phyloP scores from a whole-genome alignment of 176 grass and related monocot genomes.

The Carex kokanica region DNA sequence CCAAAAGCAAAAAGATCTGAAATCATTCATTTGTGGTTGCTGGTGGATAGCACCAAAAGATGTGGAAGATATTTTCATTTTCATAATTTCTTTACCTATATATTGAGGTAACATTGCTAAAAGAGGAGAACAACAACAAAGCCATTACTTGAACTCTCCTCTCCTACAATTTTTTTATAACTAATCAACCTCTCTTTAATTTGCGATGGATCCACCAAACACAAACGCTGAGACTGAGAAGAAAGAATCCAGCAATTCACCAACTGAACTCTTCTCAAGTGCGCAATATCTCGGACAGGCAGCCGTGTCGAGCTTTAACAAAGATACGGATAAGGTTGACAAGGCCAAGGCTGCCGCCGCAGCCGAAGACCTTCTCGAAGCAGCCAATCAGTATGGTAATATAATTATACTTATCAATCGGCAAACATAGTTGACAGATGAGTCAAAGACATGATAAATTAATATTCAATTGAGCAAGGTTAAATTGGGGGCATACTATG shows the following conservation, averaged over 20 bases:
- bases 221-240: slow-evolving; percentile 23
- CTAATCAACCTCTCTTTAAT: neutral
- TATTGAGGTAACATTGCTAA: neutral
- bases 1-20: slow-evolving; percentile 4
- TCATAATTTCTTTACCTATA: neutral
- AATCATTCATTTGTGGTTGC: neutral
- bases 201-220: slow-evolving; percentile 16
- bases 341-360: slow-evolving; percentile 27
- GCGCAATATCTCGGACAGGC: slow-evolving; percentile 28
- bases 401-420: neutral
- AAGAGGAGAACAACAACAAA: neutral
- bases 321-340: slow-evolving; percentile 30
- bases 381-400: slow-evolving; percentile 35
- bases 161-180: neutral
- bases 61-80: slow-evolving; percentile 17
- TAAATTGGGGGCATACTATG: neutral
- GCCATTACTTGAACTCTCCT: neutral
- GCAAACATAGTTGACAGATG: neutral
- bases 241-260: slow-evolving; percentile 10
- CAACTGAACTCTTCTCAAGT: slow-evolving; percentile 33
- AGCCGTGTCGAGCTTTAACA: slow-evolving; percentile 26
- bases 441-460: neutral
- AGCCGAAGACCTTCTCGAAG: slow-evolving; percentile 30
- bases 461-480: neutral
- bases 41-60: neutral